Conservation (phyloP, 2,329 filamentous ascomycete genomes). For the Blastomyces parvus region DNA sequence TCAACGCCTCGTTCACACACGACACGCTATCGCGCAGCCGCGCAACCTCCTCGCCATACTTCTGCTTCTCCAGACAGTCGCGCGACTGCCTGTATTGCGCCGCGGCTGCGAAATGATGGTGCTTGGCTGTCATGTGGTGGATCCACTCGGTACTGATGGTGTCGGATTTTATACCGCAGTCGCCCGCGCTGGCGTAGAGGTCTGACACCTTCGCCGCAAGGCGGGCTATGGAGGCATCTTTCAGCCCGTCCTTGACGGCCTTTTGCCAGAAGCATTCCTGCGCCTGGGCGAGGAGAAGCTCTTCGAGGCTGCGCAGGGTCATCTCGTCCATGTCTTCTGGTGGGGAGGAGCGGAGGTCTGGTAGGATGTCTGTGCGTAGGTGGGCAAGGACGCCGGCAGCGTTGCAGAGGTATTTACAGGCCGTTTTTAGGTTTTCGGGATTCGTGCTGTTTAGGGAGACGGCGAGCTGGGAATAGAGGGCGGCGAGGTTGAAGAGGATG, state of each 20-base stretch:
- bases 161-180: constrained; percentile 79
- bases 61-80: constrained; percentile 85
- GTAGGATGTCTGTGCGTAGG: constrained; percentile 65
- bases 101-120: constrained; percentile 92
- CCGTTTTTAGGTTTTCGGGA: constrained; percentile 73
- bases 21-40: constrained; percentile 69
- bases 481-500: constrained; percentile 83
- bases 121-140: constrained; percentile 92
- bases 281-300: constrained; percentile 80
- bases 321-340: constrained; percentile 93
- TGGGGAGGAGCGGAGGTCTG: constrained; percentile 71
- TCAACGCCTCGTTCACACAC: constrained; percentile 78
- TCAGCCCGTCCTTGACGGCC: constrained; percentile 85
- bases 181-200: constrained; percentile 73
- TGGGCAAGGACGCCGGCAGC: constrained; percentile 75
- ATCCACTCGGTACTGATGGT: constrained; percentile 92
- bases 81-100: constrained; percentile 87
- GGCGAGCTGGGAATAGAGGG: constrained; percentile 87
- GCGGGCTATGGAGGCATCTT: constrained; percentile 85
- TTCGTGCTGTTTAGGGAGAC: constrained; percentile 67
- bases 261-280: constrained; percentile 99
- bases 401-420: constrained; percentile 81
- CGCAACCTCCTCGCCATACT: constrained; percentile 91
- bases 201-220: constrained; percentile 86
- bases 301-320: constrained; percentile 72